Conservation (phyloP, 306 rosid genomes). For the Pterocarpus santalinus region DNA sequence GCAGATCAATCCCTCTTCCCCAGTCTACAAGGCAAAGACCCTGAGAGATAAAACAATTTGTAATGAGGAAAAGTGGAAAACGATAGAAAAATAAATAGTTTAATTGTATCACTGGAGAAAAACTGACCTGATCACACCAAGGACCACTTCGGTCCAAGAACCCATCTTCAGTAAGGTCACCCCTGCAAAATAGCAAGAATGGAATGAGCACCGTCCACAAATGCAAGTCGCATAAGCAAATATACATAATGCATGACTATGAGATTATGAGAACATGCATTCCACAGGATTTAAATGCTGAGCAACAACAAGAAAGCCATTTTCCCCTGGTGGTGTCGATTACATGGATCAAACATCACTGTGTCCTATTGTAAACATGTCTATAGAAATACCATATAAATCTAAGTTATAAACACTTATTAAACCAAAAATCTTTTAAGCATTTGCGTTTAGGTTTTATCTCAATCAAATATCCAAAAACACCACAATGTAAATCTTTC, state of each 20-base stretch:
- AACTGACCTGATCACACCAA: conserved; percentile 86
- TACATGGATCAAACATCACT: neutral
- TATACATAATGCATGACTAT: neutral
- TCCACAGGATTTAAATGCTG: conserved; percentile 15
- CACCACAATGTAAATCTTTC: conserved; percentile 17
- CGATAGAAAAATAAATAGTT: neutral
- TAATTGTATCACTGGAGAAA: conserved; percentile 33
- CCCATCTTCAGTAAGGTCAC: conserved; percentile 64
- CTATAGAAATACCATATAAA: neutral
- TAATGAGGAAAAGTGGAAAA: conserved; percentile 34
- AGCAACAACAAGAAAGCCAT: neutral
- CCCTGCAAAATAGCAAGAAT: conserved; percentile 60
- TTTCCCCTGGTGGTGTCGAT: neutral
- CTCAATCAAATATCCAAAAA: conserved; percentile 27
- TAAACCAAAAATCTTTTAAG: conserved; percentile 24
- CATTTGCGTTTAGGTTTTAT: conserved; percentile 42
- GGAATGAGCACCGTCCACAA: conserved; percentile 21
- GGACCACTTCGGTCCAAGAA: conserved; percentile 71
- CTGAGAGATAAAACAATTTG: conserved; percentile 55
- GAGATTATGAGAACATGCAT: conserved; percentile 16
- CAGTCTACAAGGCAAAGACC: conserved; percentile 98
- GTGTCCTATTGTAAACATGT: neutral
- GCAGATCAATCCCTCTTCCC: conserved; percentile 95
- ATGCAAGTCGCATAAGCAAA: conserved; percentile 24
- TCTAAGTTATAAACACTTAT: neutral